Percentiles rank a stretch among this genome's conserved stretches.
phyloP scores from a whole-genome alignment of 2,329 filamentous ascomycete genomes.

The Aspergillus sp. region DNA sequence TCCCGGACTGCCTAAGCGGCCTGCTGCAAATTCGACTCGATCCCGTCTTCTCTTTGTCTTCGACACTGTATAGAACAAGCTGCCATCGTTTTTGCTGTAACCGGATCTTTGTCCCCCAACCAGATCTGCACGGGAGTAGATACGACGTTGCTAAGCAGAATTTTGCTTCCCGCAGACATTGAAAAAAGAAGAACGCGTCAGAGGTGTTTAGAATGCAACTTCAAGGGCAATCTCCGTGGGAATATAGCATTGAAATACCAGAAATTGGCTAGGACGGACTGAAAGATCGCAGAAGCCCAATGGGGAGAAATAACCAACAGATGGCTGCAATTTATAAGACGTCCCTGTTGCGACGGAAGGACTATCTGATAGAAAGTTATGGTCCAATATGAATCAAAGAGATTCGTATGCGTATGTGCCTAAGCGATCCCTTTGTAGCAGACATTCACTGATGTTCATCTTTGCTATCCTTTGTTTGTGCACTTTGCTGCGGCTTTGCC shows the following conservation, averaged over 20 bases:
- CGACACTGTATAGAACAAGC: background rate
- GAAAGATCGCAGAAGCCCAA: background rate
- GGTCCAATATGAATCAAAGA: background rate
- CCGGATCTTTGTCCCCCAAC: too few species aligned
- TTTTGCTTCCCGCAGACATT: too few species aligned
- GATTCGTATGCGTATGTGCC: background rate
- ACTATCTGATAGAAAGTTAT: background rate
- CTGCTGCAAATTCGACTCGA: background rate
- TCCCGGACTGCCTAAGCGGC: background rate
- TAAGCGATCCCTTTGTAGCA: background rate
- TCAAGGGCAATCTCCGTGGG: background rate
- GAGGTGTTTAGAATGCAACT: background rate
- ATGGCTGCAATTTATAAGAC: background rate
- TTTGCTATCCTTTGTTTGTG: background rate
- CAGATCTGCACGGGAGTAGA: too few species aligned
- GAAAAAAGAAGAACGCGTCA: too few species aligned
- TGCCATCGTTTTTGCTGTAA: too few species aligned
- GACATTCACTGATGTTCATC: background rate
- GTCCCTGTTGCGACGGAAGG: background rate
- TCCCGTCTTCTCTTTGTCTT: background rate
- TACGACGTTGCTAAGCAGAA: too few species aligned
- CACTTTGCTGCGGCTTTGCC: background rate
- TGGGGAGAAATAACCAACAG: background rate
- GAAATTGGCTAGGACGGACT: background rate
- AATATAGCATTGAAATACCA: background rate